phyloP scores from a whole-genome alignment of 768 basidiomycete genomes.

The Russula brevipes region DNA sequence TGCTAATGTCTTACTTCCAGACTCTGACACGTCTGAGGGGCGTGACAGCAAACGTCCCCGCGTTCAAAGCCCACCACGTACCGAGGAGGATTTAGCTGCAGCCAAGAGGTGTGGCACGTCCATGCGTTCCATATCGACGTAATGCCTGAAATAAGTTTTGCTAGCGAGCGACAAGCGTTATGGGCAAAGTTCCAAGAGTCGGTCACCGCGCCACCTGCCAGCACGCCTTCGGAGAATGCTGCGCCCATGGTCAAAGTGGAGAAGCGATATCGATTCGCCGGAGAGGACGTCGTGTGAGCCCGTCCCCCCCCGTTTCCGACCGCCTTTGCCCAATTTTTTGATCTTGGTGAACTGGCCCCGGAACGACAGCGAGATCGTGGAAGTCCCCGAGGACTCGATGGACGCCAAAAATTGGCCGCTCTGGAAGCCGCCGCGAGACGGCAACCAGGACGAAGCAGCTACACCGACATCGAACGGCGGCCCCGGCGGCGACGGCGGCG shows the following conservation, averaged over 20 bases:
- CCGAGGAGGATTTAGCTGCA: conserved; percentile 39
- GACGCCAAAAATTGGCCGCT: conserved; percentile 75
- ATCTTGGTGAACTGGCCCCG: conserved; percentile 8
- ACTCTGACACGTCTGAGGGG: conserved; percentile 40
- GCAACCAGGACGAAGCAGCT: conserved; percentile 12
- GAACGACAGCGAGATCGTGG: conserved; percentile 56
- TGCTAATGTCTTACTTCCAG: conserved; percentile 24
- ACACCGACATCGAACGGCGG: conserved; percentile 13
- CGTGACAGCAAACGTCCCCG: conserved; percentile 36
- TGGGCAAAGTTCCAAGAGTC: conserved; percentile 71
- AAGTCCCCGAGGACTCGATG: conserved; percentile 65
- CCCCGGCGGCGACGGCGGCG: not conserved
- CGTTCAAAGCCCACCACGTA: conserved; percentile 24
- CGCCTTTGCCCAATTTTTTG: not conserved
- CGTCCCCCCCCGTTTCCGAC: not conserved
- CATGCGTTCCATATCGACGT: not conserved
- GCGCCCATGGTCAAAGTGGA: conserved; percentile 57
- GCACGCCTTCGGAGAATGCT: conserved; percentile 22
- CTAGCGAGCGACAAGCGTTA: conserved; percentile 55
- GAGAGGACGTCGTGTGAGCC: conserved; percentile 66
- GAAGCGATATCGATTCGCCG: conserved; percentile 69
- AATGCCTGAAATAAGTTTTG: no score
- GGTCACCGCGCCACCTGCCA: conserved; percentile 33
- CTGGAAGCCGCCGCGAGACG: conserved; percentile 36
- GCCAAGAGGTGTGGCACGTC: conserved; percentile 33